Percentiles rank a stretch among this genome's conserved stretches.
Conservation (phyloP, 768 basidiomycete species). For the Cystobasidium onofrii region DNA sequence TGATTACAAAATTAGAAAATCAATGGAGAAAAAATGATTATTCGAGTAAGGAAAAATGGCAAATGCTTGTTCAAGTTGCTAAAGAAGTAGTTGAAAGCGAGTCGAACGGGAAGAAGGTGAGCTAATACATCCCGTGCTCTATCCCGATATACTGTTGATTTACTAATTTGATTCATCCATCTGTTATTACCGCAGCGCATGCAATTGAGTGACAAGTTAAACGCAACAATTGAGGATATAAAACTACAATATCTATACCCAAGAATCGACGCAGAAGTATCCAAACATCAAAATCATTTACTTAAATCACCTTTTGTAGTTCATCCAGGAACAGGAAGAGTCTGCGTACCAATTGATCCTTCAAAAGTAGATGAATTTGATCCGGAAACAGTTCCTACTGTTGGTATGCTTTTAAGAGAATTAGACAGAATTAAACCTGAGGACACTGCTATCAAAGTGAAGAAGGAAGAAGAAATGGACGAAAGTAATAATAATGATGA, state of each 20-base stretch:
- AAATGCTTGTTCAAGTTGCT: neutral
- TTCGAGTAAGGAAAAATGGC: conserved; percentile 26
- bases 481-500: neutral
- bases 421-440: conserved; percentile 52
- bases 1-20: conserved; percentile 11
- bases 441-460: neutral
- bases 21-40: conserved; percentile 24
- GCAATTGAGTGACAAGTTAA: conserved; percentile 13
- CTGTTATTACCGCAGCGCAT: neutral
- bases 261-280: conserved; percentile 90
- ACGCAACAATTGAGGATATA: conserved; percentile 67
- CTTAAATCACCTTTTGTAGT: conserved; percentile 95
- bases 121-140: no score
- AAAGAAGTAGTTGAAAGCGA: conserved; percentile 12
- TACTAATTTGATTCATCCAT: neutral
- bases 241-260: conserved; percentile 92
- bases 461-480: conserved; percentile 5
- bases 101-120: conserved; percentile 22
- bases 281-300: conserved; percentile 93
- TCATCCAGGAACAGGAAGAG: conserved; percentile 88
- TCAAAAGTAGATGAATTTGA: conserved; percentile 67
- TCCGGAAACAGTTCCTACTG: conserved; percentile 76
- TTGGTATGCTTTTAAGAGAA: conserved; percentile 70
- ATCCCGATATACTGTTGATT: neutral
- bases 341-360: conserved; percentile 89